phyloP scores from a whole-genome alignment of 768 basidiomycete species.

The Flagelloscypha sp. region DNA sequence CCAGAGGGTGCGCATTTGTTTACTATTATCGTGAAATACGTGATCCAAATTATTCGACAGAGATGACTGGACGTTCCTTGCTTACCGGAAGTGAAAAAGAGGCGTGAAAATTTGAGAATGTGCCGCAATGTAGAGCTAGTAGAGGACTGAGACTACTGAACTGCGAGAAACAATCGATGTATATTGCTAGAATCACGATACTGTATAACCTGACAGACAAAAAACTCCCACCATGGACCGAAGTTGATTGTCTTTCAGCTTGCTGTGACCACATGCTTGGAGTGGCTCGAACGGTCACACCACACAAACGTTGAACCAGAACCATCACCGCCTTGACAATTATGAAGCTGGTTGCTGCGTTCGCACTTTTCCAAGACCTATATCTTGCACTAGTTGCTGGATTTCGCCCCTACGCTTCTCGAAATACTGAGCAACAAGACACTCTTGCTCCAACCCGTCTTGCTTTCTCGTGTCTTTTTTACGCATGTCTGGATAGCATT shows the following conservation, averaged over 20 bases:
- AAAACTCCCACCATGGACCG: neutral
- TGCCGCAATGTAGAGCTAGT: too few relatives aligned
- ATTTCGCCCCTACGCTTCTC: slow-evolving; percentile 36
- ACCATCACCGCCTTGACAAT: neutral
- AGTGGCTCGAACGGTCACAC: too few relatives aligned
- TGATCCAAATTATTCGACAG: slow-evolving; percentile 16
- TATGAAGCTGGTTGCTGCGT: slow-evolving; percentile 43
- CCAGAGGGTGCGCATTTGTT: slow-evolving; percentile 48
- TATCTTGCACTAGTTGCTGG: slow-evolving; percentile 26
- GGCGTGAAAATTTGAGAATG: too few relatives aligned
- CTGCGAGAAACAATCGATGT: too few relatives aligned
- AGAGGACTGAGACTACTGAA: too few relatives aligned
- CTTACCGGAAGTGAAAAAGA: too few relatives aligned
- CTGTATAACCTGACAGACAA: neutral
- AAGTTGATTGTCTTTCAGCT: too few relatives aligned
- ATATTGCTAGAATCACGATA: too few relatives aligned
- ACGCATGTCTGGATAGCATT: slow-evolving; percentile 46
- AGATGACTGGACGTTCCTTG: slow-evolving; percentile 56
- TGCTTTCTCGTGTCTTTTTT: slow-evolving; percentile 50
- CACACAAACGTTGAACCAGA: too few relatives aligned
- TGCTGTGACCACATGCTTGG: too few relatives aligned
- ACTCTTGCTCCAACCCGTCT: slow-evolving; percentile 35
- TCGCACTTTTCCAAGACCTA: slow-evolving; percentile 36
- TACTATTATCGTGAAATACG: slow-evolving; percentile 5
- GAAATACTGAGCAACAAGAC: slow-evolving; percentile 31